Evolutionary conservation across 257 asterid genomes (phyloP).

Genomic region (Verbascum thapsus): DNA sequence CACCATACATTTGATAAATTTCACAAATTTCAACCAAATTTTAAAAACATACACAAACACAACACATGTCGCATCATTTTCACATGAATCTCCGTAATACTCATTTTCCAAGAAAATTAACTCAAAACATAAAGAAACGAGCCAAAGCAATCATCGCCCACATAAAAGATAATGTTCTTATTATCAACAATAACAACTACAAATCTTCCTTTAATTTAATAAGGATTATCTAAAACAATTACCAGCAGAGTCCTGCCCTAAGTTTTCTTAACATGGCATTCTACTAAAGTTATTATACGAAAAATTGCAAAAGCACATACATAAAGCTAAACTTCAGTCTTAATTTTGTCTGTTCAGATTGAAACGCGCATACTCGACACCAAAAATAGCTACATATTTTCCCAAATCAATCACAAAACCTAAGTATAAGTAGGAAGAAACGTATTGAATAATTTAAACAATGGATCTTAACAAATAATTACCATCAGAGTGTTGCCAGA

Average conservation of each 20-base stretch:
- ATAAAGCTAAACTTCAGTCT: background rate
- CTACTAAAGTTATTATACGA: background rate
- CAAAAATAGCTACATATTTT: background rate
- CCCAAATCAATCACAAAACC: conserved; percentile 9
- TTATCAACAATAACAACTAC: background rate
- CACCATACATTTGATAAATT: no score
- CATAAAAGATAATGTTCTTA: background rate
- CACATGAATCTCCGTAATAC: no score
- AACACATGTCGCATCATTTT: no score
- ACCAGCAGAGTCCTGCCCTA: conserved; percentile 10
- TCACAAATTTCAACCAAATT: no score
- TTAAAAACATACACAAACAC: no score
- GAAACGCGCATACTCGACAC: conserved; percentile 4
- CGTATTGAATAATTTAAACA: background rate
- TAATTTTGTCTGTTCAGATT: conserved; percentile 12
- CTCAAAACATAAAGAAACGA: no score
- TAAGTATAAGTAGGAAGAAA: background rate
- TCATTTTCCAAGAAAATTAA: no score
- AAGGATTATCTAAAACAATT: background rate
- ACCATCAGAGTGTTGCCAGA: no score
- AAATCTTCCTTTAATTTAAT: background rate
- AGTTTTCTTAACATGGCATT: background rate
- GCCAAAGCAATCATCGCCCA: no score
- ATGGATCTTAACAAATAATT: no score
- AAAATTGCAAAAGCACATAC: conserved; percentile 13